Conservation (phyloP, 805 yeast genomes). For the Candida germanica region DNA sequence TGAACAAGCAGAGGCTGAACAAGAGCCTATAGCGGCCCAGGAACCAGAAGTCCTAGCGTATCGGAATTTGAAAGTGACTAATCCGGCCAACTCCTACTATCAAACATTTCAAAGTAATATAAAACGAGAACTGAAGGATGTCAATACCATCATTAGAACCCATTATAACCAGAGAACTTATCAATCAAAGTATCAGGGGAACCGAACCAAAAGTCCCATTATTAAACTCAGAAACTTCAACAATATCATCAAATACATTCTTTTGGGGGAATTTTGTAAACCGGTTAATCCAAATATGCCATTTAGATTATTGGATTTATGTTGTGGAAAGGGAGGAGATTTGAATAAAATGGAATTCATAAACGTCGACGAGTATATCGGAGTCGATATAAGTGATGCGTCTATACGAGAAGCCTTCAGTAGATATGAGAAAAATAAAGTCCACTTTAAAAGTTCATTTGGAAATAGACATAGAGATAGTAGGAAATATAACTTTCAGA, state of each 20-base stretch:
- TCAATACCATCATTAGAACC: conserved; percentile 67
- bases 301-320: conserved; percentile 69
- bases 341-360: conserved; percentile 82
- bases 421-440: conserved; percentile 58
- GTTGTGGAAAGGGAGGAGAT: conserved; percentile 99
- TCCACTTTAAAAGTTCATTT: conserved; percentile 32
- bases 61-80: conserved; percentile 20
- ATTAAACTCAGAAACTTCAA: conserved; percentile 84
- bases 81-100: conserved; percentile 24
- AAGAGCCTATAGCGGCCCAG: conserved; percentile 2
- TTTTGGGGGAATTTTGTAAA: conserved; percentile 65
- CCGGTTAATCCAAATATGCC: conserved; percentile 22
- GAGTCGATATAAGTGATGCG: conserved; percentile 88
- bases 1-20: conserved; percentile 2
- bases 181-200: conserved; percentile 54
- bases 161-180: conserved; percentile 87
- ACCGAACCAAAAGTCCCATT: conserved; percentile 76
- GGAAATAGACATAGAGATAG: conserved; percentile 23
- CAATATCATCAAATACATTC: conserved; percentile 84
- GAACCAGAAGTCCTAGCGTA: conserved; percentile 16
- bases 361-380: conserved; percentile 71
- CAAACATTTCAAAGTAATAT: conserved; percentile 39
- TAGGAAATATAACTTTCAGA: conserved; percentile 63
- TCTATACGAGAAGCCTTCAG: conserved; percentile 81
- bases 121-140: conserved; percentile 33